A percentile compares a stretch with the other conserved stretches of the same genome.
phyloP scores from a whole-genome alignment of 768 basidiomycete genomes.

The Hydnomerulius pinastri region DNA sequence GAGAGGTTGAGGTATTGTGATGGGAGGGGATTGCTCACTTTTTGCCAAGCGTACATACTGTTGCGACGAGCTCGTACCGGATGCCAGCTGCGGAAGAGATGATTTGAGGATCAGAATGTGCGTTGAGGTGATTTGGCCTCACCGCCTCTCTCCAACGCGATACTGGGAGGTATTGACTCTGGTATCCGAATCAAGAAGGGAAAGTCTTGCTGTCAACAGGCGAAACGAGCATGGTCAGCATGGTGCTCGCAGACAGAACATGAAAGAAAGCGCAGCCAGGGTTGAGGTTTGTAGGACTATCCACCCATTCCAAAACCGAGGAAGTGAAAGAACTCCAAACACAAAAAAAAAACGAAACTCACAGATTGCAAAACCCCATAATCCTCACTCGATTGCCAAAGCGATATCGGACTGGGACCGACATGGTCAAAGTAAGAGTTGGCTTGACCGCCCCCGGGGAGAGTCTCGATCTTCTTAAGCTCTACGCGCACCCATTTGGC shows the following conservation, averaged over 20 bases:
- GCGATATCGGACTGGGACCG: conserved; percentile 76
- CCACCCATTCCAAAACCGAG: not conserved
- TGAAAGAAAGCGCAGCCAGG: conserved; percentile 1
- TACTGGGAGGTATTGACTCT: conserved; percentile 86
- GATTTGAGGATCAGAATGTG: not conserved
- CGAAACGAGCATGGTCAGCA: conserved; percentile 6
- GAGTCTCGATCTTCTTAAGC: conserved; percentile 85
- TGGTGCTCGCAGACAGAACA: not conserved
- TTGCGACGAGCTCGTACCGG: conserved; percentile 87
- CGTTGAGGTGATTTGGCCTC: conserved; percentile 15
- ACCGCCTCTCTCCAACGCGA: conserved; percentile 79
- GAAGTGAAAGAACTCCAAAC: conserved; percentile 1
- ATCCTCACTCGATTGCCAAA: conserved; percentile 83
- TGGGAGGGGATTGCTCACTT: conserved; percentile 46
- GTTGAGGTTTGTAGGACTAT: not conserved
- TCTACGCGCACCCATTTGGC: conserved; percentile 93
- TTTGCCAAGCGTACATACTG: conserved; percentile 84
- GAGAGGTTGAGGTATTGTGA: not conserved
- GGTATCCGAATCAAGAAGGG: conserved; percentile 91
- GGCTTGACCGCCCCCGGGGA: conserved; percentile 66
- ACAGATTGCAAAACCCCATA: conserved; percentile 71
- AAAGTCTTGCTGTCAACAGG: conserved; percentile 68
- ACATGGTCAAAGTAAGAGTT: conserved; percentile 81
- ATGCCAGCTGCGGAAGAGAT: conserved; percentile 66
- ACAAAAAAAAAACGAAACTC: conserved; percentile 18